Conservation (phyloP, 2,329 filamentous ascomycete species). For the Cytospora mali region DNA sequence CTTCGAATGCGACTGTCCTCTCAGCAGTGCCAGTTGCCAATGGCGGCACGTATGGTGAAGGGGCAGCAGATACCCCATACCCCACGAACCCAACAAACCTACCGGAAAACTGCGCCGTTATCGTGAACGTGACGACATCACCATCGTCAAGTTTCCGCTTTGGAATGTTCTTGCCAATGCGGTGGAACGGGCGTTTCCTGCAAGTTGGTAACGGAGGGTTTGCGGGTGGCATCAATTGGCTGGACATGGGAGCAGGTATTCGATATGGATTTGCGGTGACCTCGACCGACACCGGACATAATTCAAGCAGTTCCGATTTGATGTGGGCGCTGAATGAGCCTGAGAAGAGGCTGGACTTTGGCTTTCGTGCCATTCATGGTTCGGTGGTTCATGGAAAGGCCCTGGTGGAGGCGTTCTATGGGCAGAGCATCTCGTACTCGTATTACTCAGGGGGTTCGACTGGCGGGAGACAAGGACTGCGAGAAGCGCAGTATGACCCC, state of each 20-base stretch:
- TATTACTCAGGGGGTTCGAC: slow-evolving; percentile 63
- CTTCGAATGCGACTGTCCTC: slow-evolving; percentile 35
- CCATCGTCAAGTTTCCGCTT: slow-evolving; percentile 40
- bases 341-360: slow-evolving; percentile 44
- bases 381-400: slow-evolving; percentile 52
- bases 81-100: slow-evolving; percentile 41
- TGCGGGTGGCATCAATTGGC: slow-evolving; percentile 38
- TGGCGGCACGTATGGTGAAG: slow-evolving; percentile 43
- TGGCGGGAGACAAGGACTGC: slow-evolving; percentile 61
- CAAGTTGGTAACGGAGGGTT: slow-evolving; percentile 45
- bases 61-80: slow-evolving; percentile 38
- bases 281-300: slow-evolving; percentile 49
- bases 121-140: slow-evolving; percentile 39
- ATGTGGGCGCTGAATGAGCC: slow-evolving; percentile 44
- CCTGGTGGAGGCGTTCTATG: slow-evolving; percentile 54
- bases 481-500: slow-evolving; percentile 54
- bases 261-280: slow-evolving; percentile 46
- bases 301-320: slow-evolving; percentile 35
- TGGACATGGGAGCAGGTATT: slow-evolving; percentile 36
- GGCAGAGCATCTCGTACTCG: slow-evolving; percentile 44
- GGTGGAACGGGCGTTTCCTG: slow-evolving; percentile 43
- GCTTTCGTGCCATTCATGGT: slow-evolving; percentile 49
- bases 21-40: slow-evolving; percentile 35
- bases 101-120: slow-evolving; percentile 44
- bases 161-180: slow-evolving; percentile 42